Conservation (phyloP, 139 green algal genomes). For the Chlamydomonas sp. region DNA sequence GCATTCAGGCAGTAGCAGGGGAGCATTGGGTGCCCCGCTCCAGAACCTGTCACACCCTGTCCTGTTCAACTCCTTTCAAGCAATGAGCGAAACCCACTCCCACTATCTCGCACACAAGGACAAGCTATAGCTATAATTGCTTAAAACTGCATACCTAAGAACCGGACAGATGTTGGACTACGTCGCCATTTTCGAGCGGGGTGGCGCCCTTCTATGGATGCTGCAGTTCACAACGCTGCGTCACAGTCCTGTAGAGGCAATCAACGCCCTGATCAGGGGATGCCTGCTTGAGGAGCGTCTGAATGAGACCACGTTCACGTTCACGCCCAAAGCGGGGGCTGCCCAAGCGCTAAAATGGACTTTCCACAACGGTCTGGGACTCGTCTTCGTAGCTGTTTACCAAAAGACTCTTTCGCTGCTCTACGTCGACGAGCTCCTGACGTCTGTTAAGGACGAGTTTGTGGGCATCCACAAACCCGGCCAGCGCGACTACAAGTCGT, state of each 20-base stretch:
- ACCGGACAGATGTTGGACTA: conserved; percentile 84
- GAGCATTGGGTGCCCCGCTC: too few species aligned
- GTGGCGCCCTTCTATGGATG: conserved; percentile 88
- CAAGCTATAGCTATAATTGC: too few species aligned
- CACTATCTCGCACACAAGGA: too few species aligned
- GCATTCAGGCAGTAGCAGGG: too few species aligned
- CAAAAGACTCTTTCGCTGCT: conserved; percentile 89
- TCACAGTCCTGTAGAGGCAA: conserved; percentile 61
- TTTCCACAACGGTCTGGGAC: conserved; percentile 93
- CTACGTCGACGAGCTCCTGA: conserved; percentile 91
- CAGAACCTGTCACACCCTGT: too few species aligned
- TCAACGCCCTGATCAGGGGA: conserved; percentile 86
- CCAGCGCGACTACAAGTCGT: conserved; percentile 50
- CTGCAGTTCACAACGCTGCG: conserved; percentile 60
- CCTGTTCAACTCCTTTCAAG: too few species aligned
- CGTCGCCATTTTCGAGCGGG: conserved; percentile 88
- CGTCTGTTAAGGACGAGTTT: conserved; percentile 76
- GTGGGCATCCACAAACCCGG: conserved; percentile 34
- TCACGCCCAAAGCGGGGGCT: conserved; percentile 71
- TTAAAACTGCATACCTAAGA: neutral
- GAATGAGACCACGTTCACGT: conserved; percentile 82
- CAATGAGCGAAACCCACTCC: too few species aligned
- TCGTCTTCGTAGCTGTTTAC: conserved; percentile 98
- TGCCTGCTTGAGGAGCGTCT: conserved; percentile 95
- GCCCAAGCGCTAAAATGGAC: conserved; percentile 95